A percentile compares a stretch with the other conserved stretches of the same genome.
Conservation (phyloP, 139 green algal species). For the Micractinium sp. region DNA sequence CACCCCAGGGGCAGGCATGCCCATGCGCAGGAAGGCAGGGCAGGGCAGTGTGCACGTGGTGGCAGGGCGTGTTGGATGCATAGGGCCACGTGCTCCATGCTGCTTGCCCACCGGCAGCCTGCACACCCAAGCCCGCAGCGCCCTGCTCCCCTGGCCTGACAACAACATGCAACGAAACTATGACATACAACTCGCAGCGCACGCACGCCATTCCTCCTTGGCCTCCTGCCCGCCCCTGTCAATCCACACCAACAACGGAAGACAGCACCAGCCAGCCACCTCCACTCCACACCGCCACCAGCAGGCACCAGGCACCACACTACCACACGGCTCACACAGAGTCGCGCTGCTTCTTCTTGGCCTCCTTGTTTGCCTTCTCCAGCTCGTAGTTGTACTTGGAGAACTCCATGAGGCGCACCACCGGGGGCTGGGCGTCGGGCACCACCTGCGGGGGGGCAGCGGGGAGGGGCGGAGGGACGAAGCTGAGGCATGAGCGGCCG, state of each 20-base stretch:
- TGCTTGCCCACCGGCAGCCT: no score
- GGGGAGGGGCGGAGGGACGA: no score
- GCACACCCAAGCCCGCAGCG: no score
- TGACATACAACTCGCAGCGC: no score
- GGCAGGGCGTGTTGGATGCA: no score
- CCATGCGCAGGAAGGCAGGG: background rate
- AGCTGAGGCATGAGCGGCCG: background rate
- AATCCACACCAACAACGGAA: background rate
- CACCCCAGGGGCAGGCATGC: background rate
- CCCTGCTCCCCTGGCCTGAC: no score
- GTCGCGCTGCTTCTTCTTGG: conserved; percentile 72
- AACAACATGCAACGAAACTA: no score
- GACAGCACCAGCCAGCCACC: background rate
- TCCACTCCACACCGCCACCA: no score
- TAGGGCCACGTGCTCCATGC: no score
- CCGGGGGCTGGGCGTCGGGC: conserved; percentile 58
- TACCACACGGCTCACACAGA: conserved; percentile 28
- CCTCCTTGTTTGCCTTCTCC: conserved; percentile 73
- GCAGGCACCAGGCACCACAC: background rate
- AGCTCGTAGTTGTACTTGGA: conserved; percentile 83
- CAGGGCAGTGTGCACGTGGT: background rate
- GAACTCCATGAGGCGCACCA: conserved; percentile 72
- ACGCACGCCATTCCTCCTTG: no score
- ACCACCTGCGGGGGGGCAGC: conserved; percentile 28
- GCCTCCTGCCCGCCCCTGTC: background rate